Base-by-base conservation (phyloP, 2,329 filamentous ascomycete genomes). In the Pestalotiopsis sp. region DNA sequence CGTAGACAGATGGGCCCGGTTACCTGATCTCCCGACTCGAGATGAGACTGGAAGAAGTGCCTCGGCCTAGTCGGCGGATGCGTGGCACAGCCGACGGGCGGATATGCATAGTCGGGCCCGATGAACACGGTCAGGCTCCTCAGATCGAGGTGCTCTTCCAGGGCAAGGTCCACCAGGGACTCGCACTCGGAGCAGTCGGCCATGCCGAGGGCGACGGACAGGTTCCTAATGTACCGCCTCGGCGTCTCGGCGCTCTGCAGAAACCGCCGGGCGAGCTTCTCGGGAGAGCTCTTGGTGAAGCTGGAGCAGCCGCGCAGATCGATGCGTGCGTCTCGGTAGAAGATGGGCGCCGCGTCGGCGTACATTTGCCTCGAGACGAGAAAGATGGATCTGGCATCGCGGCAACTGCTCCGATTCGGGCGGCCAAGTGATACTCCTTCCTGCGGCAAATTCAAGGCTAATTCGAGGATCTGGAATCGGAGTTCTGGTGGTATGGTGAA, bases 311-410 rank as follows among this genome's bases (percentile, higher is more conserved):
- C 59, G 31, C 59, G 59, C 14, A 64, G 61, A 23, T 64, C 61
- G 17, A 64, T 31, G 13, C 61, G 20, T 23, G 39, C 61, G 61
- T 27, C 20, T 25, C 61, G n/a, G 20, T 64, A 64, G 39, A 14
- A 64, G 17, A 64, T 64, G 20, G 61, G 61, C 23, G 36, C 61
- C 38, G 61, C 61, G 4, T 64, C 61, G 9, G 61, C 61, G 39
- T 64, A 64, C 20, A 64, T 52, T 9, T 49, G 61, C 36, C n/a
- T 64, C 31, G n/a, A 25, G 9, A 64, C 61, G 6, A 64, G 61
- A 38, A 64, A 64, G 9, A 64, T 64, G 39, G 38, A 45, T 20
- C 11, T 2, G 38, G 17, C 61, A 3, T 64, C 38, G 7, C 49
- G 59, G 14, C 13, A 38, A 17, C 27, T 36, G 14, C 20, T 12